These are phyloP conservation scores for Ganoderma multipileum DNA, from an alignment of 1,284 basidiomycete genomes.

Conservation along the genomic window DNA sequence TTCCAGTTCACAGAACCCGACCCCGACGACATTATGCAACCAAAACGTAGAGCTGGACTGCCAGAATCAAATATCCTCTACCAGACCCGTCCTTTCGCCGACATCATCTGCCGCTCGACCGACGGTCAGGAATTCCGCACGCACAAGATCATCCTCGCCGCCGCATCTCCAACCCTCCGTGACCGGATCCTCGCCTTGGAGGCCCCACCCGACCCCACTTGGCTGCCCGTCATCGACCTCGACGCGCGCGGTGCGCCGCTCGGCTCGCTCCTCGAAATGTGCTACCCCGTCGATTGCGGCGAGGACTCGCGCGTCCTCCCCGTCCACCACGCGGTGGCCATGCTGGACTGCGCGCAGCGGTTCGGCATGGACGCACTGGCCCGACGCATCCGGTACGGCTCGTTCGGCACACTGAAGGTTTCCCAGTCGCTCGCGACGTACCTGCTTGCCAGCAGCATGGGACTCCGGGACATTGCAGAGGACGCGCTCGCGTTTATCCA, in stretches of 20 bases:
- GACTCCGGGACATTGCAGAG: conserved; percentile 8
- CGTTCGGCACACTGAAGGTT: conserved; percentile 4
- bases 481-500: conserved; percentile 10
- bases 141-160: conserved; percentile 17
- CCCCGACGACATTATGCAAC: neutral
- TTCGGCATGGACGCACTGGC: conserved; percentile 2
- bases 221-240: conserved; percentile 3
- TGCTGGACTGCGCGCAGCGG: conserved; percentile 6
- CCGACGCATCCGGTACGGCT: neutral
- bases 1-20: conserved; percentile 19
- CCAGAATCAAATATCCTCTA: neutral
- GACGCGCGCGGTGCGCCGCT: conserved; percentile 2
- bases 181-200: conserved; percentile 8
- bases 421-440: conserved; percentile 4
- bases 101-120: conserved; percentile 18
- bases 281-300: conserved; percentile 5
- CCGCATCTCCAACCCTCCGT: conserved; percentile 13
- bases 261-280: conserved; percentile 11
- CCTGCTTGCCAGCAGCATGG: conserved; percentile 8
- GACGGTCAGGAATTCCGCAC: conserved; percentile 10
- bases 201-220: neutral
- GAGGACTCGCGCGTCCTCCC: neutral
- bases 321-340: neutral
- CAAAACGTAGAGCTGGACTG: neutral
- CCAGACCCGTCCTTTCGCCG: conserved; percentile 12